Evolutionary conservation across 192 early-diverging fungal genomes (phyloP).

Genomic region (Dispira simplex): DNA sequence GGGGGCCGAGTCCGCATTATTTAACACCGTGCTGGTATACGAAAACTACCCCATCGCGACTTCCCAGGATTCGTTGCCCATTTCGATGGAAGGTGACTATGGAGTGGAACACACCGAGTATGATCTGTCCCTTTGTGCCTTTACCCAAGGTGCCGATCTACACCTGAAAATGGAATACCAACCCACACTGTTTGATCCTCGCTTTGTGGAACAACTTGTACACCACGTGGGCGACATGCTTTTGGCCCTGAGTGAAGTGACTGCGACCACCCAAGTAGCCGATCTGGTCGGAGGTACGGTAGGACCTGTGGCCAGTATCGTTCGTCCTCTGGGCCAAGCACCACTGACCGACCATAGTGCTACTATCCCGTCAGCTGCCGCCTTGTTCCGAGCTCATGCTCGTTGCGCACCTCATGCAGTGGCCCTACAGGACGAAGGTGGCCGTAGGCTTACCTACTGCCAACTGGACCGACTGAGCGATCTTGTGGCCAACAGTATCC

Average conservation of each 20-base stretch:
- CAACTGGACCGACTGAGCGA: neutral
- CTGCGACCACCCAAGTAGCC: neutral
- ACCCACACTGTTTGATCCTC: neutral
- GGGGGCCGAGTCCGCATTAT: neutral
- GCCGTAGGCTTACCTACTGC: neutral
- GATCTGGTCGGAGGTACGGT: neutral
- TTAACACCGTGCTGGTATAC: slow-evolving; percentile 8
- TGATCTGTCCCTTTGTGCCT: neutral
- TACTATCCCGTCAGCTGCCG: too few relatives aligned
- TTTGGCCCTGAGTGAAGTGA: neutral
- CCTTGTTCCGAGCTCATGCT: neutral
- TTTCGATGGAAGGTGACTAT: neutral
- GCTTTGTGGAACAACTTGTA: neutral
- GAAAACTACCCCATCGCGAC: slow-evolving; percentile 10
- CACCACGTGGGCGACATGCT: neutral
- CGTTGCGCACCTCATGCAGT: neutral
- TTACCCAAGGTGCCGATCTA: neutral
- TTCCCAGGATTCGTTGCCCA: neutral
- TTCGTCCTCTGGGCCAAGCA: neutral
- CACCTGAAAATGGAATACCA: neutral
- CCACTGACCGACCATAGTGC: neutral
- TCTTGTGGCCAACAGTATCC: neutral
- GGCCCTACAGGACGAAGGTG: neutral
- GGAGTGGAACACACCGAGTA: neutral
- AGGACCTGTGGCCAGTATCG: neutral